Base-by-base conservation (phyloP, 2,329 filamentous ascomycete genomes). In the Cyanodermella asteris region DNA sequence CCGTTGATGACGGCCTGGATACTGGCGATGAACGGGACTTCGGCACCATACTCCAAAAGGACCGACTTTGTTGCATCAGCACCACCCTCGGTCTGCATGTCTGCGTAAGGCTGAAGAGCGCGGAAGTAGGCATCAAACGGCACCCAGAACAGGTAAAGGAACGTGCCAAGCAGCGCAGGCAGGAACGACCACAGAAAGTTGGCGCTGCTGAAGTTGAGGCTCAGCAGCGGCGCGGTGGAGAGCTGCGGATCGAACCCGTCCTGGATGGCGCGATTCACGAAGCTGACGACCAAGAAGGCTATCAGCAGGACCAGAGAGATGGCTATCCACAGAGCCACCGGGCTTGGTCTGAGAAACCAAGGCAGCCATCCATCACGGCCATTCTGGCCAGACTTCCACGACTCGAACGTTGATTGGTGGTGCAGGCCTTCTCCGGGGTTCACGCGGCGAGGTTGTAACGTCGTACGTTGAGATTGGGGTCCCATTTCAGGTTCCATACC, bases 141-240 rank as follows among this genome's bases (percentile, higher is more conserved):
- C 25, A 68, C 54, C 50, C 64, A 61, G 25, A 54, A 46, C 13
- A 72, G 59, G 39, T 69, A 65, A 21, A 69, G 50, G 16, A 69
- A 38, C 27, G 56, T 63, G 2, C 59, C 67, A 20, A 72, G 56
- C 4, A 68, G 29, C 1, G 58, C 50, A 0, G 67, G 67, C 12
- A 72, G 42, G 34, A 72, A 71, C 34, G 61, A 66, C 51, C 81
- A 93, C 25, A 91, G 51, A 49, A 93, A 93, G 47, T 91, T 80
- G 24, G 80, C 77, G 1, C 76, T 57, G 2, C 78, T 90, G 47
- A 90, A 93, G 11, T 73, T 76, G 14, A 54, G 55, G 0, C 49
- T 39, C 8, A 26, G 34, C 4, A 61, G 53, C 1, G 77, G 66
- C 3, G 56, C 52, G 0, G 72, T 67, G 7, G 57, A 51, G 1